Evolutionary conservation across 352 stramenopile species (phyloP).

Genomic region (Phytophthora meadii): DNA sequence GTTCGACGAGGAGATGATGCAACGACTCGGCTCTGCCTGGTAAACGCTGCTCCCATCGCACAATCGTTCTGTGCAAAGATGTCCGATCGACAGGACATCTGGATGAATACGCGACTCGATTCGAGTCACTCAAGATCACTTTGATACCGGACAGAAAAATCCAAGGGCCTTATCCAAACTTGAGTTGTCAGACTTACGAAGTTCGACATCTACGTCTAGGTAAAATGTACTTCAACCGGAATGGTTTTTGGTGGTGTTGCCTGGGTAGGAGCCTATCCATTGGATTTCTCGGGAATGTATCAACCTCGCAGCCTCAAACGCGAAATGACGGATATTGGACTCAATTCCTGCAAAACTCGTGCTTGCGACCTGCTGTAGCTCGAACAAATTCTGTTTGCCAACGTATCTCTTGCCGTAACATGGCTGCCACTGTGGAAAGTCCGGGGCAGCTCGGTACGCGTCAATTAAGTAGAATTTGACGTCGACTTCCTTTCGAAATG

Average conservation of each 20-base stretch:
- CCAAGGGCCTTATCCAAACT: neutral
- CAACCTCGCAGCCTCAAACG: slow-evolving; percentile 4
- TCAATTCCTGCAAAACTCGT: slow-evolving; percentile 8
- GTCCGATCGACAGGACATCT: neutral
- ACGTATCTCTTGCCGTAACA: slow-evolving; percentile 48
- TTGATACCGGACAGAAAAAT: neutral
- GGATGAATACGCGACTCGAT: too few species aligned
- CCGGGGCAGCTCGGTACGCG: slow-evolving; percentile 38
- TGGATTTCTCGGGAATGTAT: neutral
- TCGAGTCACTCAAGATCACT: too few species aligned
- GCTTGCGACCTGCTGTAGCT: slow-evolving; percentile 8
- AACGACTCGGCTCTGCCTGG: neutral
- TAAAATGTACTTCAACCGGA: too few species aligned
- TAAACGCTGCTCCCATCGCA: neutral
- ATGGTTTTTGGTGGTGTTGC: neutral
- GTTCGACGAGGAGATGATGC: neutral
- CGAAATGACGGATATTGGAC: neutral
- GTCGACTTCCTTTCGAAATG: slow-evolving; percentile 44
- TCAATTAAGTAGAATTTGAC: slow-evolving; percentile 47
- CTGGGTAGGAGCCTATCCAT: neutral
- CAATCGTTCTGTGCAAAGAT: neutral
- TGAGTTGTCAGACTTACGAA: too few species aligned
- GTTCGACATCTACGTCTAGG: too few species aligned
- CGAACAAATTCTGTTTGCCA: neutral
- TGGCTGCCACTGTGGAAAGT: slow-evolving; percentile 46